These are phyloP conservation scores for Pseudogymnoascus pannorum DNA, from an alignment of 2,329 filamentous ascomycete species.

Conservation along the genomic window DNA sequence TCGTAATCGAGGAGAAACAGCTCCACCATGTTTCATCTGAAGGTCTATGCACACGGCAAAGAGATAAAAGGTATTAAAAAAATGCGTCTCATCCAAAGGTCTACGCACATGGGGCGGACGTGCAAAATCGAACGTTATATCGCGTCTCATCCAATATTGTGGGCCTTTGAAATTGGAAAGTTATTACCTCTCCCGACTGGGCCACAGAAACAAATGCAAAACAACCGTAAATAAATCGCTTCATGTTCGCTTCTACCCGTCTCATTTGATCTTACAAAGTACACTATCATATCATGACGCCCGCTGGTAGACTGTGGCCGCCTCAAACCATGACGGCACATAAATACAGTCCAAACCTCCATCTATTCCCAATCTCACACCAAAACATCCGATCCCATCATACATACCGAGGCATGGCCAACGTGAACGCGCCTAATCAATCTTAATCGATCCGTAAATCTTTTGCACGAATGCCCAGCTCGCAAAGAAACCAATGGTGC, in stretches of 20 bases:
- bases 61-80: no score
- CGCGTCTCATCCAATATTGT: no score
- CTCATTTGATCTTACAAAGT: conserved; percentile 1
- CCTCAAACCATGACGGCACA: neutral
- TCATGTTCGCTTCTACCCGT: neutral
- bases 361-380: neutral
- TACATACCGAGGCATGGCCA: neutral
- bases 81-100: no score
- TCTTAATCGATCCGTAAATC: conserved; percentile 97
- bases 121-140: no score
- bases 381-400: neutral
- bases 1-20: no score
- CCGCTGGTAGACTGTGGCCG: neutral
- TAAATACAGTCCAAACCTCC: neutral
- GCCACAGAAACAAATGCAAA: no score
- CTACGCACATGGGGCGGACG: no score
- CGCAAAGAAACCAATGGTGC: conserved; percentile 90
- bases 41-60: neutral
- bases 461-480: conserved; percentile 91
- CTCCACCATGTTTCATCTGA: neutral
- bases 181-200: no score
- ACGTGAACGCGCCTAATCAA: conserved; percentile 52
- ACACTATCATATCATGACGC: conserved; percentile 4
- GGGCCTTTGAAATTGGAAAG: no score
- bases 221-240: neutral